These are phyloP conservation scores for Phaeosphaeriaceae sp. DNA, from an alignment of 2,329 filamentous ascomycete genomes.

Conservation along the genomic window DNA sequence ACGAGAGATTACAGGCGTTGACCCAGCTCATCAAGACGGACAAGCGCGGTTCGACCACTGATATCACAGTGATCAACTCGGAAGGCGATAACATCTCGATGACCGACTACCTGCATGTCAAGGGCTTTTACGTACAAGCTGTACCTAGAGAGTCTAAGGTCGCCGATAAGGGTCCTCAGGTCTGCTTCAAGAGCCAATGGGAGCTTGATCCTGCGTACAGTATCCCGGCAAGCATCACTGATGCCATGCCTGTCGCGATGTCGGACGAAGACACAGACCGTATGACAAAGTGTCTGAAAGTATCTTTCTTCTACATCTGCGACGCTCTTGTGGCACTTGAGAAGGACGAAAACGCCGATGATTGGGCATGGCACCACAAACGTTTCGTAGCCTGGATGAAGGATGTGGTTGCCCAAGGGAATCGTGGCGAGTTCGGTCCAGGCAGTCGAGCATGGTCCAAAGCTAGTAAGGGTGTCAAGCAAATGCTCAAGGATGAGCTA, in stretches of 20 bases:
- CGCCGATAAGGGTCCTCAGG: not conserved
- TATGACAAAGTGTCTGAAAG: not conserved
- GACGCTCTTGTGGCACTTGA: conserved; percentile 1
- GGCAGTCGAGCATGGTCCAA: conserved; percentile 1
- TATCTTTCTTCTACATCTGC: conserved; percentile 5
- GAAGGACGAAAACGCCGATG: not conserved
- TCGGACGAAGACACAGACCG: not conserved
- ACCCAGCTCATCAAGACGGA: not conserved
- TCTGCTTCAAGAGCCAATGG: conserved; percentile 9
- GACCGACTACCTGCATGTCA: not conserved
- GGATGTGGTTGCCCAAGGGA: not conserved
- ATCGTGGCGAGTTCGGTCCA: not conserved
- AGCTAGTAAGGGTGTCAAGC: not conserved
- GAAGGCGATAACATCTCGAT: not conserved
- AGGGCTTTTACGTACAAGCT: conserved; percentile 1
- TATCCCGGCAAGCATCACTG: conserved; percentile 3
- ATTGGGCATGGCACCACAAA: conserved; percentile 6
- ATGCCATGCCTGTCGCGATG: conserved; percentile 1
- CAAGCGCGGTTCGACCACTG: not conserved
- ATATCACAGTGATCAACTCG: not conserved
- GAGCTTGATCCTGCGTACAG: conserved; percentile 1
- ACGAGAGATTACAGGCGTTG: not conserved
- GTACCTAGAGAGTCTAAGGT: not conserved
- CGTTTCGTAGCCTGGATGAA: conserved; percentile 9
- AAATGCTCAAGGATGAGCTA: conserved; percentile 6